Base-by-base conservation (phyloP, 306 rosid species). In the Quillaja saponaria region DNA sequence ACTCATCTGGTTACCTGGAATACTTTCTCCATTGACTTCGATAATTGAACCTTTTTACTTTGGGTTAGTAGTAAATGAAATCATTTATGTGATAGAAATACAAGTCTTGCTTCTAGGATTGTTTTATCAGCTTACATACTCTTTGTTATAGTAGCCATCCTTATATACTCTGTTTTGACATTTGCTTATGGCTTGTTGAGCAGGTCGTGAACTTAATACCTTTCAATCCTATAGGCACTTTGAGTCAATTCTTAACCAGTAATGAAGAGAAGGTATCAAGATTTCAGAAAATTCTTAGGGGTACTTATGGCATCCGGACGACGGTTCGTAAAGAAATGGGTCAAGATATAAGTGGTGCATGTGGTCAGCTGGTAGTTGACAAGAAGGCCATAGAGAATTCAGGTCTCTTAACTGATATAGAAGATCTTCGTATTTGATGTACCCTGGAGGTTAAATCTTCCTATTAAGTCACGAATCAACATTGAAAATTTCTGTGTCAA, bases 141-240 rank as follows among this genome's bases (percentile, higher is more conserved):
- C 3, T 54, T 9, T 28, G 39, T 15, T 0, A 31, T 19, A 34
- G 56, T 42, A 3, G 11, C 3, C 33, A 5, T 64, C 64, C 55
- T 49, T 17, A 17, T 61, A 10, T 34, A 7, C 65, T 10, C 6
- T 12, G 49, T 17, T 65, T 61, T 74, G 60, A 69, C 34, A 45
- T 50, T 64, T 71, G 52, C 45, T 15, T 15, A 35, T 25, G 15
- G 45, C 48, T 58, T 72, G 68, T 68, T 54, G 53, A 47, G 56
- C 94, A 92, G 99, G 90, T 92, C 1, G 90, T 92, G 82, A 92
- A 92, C 81, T 76, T 92, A 31, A 92, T 89, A 75, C 99, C 99
- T 39, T 92, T 89, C 82, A 92, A 92, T 79, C 84, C 99, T 49
- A 86, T 92, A 51, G 96, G 99, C 44, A 69, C 63, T 46, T 62